Conservation (phyloP, 2,329 filamentous ascomycete genomes). For the Fusarium sp. region DNA sequence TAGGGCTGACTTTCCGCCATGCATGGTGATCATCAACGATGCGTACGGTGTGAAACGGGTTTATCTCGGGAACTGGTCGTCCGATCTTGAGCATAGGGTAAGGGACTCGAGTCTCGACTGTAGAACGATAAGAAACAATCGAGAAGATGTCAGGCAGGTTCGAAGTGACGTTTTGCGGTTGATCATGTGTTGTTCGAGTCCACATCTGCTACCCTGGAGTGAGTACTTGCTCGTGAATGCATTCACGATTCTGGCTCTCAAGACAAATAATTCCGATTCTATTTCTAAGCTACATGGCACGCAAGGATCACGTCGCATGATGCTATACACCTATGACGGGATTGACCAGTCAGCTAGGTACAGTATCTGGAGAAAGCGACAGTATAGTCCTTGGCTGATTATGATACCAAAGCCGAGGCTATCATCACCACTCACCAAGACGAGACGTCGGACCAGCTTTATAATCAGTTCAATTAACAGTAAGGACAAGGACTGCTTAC, state of each 20-base stretch:
- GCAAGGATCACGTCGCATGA: not conserved
- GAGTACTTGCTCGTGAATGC: fast-evolving
- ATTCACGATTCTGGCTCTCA: not conserved
- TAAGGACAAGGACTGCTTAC: not conserved
- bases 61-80: not conserved
- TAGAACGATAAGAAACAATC: not conserved
- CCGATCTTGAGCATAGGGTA: not conserved
- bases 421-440: fast-evolving
- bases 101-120: not conserved
- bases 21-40: not conserved
- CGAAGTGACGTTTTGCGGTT: no score
- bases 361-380: not conserved
- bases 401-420: not conserved
- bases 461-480: not conserved
- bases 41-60: not conserved
- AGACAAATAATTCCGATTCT: not conserved
- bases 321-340: not conserved
- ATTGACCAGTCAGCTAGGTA: not conserved
- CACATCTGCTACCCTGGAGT: not conserved
- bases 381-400: not conserved
- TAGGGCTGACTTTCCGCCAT: not conserved
- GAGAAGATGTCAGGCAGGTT: no score
- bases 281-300: not conserved
- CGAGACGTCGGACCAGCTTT: not conserved
- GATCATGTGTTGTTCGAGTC: no score